Evolutionary conservation across 2,329 filamentous ascomycete species (phyloP).

Genomic region (Diaporthe eres): DNA sequence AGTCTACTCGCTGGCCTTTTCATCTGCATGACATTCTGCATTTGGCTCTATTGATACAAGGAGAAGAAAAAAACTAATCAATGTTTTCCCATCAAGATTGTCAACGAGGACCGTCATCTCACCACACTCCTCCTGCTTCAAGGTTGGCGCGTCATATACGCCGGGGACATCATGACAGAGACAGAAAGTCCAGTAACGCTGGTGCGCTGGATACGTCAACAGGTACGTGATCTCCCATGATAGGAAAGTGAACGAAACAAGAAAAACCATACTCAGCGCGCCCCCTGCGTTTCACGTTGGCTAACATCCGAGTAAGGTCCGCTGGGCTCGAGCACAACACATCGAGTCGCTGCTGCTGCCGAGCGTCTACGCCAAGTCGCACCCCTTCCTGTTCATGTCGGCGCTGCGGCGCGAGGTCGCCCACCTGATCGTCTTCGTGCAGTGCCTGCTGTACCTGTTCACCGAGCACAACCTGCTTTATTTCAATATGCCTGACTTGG

Average conservation of each 20-base stretch:
- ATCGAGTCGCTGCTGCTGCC: slow-evolving; percentile 54
- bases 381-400: slow-evolving; percentile 52
- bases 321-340: slow-evolving; percentile 52
- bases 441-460: slow-evolving; percentile 49
- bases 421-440: slow-evolving; percentile 49
- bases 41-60: too few relatives aligned
- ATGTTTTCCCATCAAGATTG: slow-evolving; percentile 41
- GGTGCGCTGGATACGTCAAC: slow-evolving; percentile 53
- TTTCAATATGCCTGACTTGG: slow-evolving; percentile 49
- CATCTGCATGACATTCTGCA: too few relatives aligned
- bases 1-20: too few relatives aligned
- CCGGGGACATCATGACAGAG: slow-evolving; percentile 50
- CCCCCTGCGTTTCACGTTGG: neutral
- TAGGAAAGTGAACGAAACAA: neutral
- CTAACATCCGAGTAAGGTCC: slow-evolving; percentile 2
- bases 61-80: neutral
- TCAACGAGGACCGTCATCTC: slow-evolving; percentile 56
- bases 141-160: slow-evolving; percentile 53
- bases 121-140: slow-evolving; percentile 53
- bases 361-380: slow-evolving; percentile 51
- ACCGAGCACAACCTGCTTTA: slow-evolving; percentile 46
- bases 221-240: slow-evolving; percentile 46
- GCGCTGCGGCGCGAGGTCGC: slow-evolving; percentile 49
- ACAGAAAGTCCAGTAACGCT: slow-evolving; percentile 55
- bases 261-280: neutral